A percentile compares a stretch with the other conserved stretches of the same genome.
Conservation (phyloP, 768 basidiomycete species). For the Hygrocybe coccinea region DNA sequence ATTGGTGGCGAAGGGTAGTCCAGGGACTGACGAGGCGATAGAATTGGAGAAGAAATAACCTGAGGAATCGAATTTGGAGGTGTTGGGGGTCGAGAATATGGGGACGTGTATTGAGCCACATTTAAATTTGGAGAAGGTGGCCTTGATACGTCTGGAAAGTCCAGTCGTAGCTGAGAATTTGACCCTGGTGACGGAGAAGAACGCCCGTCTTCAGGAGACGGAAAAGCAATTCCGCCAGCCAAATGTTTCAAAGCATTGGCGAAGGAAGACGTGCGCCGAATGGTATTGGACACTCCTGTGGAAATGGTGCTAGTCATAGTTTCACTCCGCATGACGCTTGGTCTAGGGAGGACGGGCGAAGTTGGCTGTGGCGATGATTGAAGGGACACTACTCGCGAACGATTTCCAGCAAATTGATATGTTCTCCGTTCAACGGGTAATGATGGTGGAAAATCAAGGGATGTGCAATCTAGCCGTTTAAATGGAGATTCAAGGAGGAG, state of each 20-base stretch:
- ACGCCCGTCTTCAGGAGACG: slow-evolving; percentile 52
- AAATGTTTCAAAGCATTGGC: slow-evolving; percentile 69
- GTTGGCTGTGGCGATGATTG: slow-evolving; percentile 47
- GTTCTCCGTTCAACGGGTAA: slow-evolving; percentile 37
- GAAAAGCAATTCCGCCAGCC: slow-evolving; percentile 68
- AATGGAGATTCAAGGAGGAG: slow-evolving; percentile 88
- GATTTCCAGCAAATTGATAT: slow-evolving; percentile 35
- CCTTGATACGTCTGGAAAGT: slow-evolving; percentile 45
- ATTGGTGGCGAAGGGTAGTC: slow-evolving; percentile 33
- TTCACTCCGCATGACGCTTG: slow-evolving; percentile 52
- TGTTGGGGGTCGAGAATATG: slow-evolving; percentile 57
- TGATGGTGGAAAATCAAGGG: slow-evolving; percentile 51
- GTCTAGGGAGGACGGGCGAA: slow-evolving; percentile 42
- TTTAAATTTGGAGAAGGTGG: slow-evolving; percentile 79
- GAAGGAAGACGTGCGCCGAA: slow-evolving; percentile 76
- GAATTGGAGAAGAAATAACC: slow-evolving; percentile 27
- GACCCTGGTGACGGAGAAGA: slow-evolving; percentile 29
- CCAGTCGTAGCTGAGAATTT: slow-evolving; percentile 21
- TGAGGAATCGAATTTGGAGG: slow-evolving; percentile 27
- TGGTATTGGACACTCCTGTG: slow-evolving; percentile 58
- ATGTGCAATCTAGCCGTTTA: slow-evolving; percentile 62
- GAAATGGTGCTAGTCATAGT: slow-evolving; percentile 59
- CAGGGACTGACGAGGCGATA: slow-evolving; percentile 31
- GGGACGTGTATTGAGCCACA: slow-evolving; percentile 69
- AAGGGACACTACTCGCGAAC: slow-evolving; percentile 46